These are phyloP conservation scores for Kitagawia praeruptora DNA, from an alignment of 129 eudicot species.

Conservation along the genomic window DNA sequence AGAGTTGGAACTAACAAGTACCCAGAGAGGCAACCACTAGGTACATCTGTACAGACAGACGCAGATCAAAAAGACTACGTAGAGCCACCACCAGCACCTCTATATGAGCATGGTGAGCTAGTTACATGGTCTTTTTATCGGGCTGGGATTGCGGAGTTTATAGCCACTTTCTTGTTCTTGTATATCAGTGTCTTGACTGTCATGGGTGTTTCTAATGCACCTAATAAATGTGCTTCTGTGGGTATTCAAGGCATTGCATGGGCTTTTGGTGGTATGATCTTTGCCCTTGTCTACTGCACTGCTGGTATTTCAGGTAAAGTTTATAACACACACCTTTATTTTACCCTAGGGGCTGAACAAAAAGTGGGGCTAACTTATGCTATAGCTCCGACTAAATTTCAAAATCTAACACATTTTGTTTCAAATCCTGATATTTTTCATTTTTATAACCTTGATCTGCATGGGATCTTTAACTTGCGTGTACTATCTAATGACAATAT, in stretches of 20 bases:
- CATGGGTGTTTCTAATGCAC: slow-evolving; percentile 53
- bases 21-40: slow-evolving; percentile 67
- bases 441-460: no score
- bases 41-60: slow-evolving; percentile 71
- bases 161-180: slow-evolving; percentile 80
- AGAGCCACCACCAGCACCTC: slow-evolving; percentile 66
- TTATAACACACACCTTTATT: background rate
- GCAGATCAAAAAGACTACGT: slow-evolving; percentile 38
- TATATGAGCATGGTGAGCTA: slow-evolving; percentile 78
- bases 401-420: no score
- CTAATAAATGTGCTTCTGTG: slow-evolving; percentile 64
- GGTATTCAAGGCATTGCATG: slow-evolving; percentile 90
- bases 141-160: slow-evolving; percentile 88
- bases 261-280: slow-evolving; percentile 98
- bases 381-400: no score
- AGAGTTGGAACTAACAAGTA: slow-evolving; percentile 82
- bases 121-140: slow-evolving; percentile 86
- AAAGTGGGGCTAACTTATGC: no score
- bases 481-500: no score
- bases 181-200: slow-evolving; percentile 40
- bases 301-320: slow-evolving; percentile 9
- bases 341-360: no score
- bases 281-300: slow-evolving; percentile 74
- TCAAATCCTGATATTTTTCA: no score
- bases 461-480: background rate